Percentiles rank a stretch among this genome's conserved stretches.
phyloP scores from a whole-genome alignment of 2,329 filamentous ascomycete genomes.

The Rhinocladiella similis region DNA sequence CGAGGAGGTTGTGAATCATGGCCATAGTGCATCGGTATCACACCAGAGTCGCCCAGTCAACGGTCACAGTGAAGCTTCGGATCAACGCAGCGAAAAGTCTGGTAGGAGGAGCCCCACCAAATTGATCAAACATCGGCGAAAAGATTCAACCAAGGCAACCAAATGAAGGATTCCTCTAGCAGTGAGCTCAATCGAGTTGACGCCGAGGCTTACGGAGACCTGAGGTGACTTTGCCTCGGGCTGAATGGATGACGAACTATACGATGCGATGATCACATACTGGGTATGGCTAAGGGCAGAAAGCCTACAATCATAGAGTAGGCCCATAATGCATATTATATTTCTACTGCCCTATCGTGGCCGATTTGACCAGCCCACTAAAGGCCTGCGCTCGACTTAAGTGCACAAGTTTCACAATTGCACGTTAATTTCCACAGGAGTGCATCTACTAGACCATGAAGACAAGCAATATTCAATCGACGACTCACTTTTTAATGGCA shows the following conservation, averaged over 20 bases:
- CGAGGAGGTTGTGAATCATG: conserved; percentile 35
- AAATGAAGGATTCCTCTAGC: conserved; percentile 12
- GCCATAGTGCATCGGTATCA: neutral
- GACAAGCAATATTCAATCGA: too few relatives aligned
- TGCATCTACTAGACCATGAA: too few relatives aligned
- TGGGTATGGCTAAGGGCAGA: neutral
- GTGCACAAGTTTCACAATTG: too few relatives aligned
- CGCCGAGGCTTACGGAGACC: neutral
- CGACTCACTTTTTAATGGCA: too few relatives aligned
- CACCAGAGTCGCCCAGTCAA: neutral
- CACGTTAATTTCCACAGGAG: too few relatives aligned
- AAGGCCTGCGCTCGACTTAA: too few relatives aligned
- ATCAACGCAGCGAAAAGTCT: conserved; percentile 6
- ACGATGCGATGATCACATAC: conserved; percentile 23
- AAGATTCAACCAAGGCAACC: conserved; percentile 24
- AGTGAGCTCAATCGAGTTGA: neutral
- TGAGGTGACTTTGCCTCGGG: neutral
- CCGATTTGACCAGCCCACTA: neutral
- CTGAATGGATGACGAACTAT: conserved; percentile 12
- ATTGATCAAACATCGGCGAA: conserved; percentile 25
- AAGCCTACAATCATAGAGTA: conserved; percentile 1
- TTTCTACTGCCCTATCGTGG: neutral
- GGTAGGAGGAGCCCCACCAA: conserved; percentile 19
- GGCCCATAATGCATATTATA: conserved; percentile 8
- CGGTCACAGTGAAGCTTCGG: neutral